Conservation (phyloP, 2,329 filamentous ascomycete species). For the Microsporum ferrugineum region DNA sequence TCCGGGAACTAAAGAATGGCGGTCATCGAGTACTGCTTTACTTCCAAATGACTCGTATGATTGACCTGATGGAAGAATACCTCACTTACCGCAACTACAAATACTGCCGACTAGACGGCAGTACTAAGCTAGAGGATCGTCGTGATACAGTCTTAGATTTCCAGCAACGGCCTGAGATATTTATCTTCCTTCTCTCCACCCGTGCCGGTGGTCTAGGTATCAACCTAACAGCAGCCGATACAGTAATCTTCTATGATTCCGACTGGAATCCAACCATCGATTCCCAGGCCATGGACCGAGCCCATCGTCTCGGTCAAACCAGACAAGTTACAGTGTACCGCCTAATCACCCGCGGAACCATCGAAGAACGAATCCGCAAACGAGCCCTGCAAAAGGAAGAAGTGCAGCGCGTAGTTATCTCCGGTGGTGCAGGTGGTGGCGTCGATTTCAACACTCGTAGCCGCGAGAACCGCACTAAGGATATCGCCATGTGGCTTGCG, state of each 20-base stretch:
- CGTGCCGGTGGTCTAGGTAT: conserved; percentile 96
- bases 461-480: conserved; percentile 87
- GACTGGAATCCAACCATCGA: conserved; percentile 99
- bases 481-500: conserved; percentile 97
- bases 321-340: conserved; percentile 94
- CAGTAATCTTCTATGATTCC: conserved; percentile 98
- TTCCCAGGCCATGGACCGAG: conserved; percentile 96
- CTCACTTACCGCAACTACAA: conserved; percentile 98
- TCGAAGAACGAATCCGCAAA: conserved; percentile 96
- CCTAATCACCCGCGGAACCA: conserved; percentile 90
- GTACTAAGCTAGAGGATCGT: conserved; percentile 91
- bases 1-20: conserved; percentile 81
- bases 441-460: conserved; percentile 94
- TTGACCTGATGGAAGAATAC: conserved; percentile 98
- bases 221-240: conserved; percentile 91
- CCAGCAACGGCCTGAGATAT: conserved; percentile 87
- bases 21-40: conserved; percentile 90
- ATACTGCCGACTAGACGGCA: conserved; percentile 91
- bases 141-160: conserved; percentile 94
- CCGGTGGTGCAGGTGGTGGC: conserved; percentile 66
- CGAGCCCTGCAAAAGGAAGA: conserved; percentile 96
- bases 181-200: conserved; percentile 91
- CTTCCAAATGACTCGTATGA: conserved; percentile 99
- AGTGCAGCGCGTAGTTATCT: conserved; percentile 93
- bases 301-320: conserved; percentile 93